Conservation (phyloP, 805 yeast genomes). For the Starmerella stellata region DNA sequence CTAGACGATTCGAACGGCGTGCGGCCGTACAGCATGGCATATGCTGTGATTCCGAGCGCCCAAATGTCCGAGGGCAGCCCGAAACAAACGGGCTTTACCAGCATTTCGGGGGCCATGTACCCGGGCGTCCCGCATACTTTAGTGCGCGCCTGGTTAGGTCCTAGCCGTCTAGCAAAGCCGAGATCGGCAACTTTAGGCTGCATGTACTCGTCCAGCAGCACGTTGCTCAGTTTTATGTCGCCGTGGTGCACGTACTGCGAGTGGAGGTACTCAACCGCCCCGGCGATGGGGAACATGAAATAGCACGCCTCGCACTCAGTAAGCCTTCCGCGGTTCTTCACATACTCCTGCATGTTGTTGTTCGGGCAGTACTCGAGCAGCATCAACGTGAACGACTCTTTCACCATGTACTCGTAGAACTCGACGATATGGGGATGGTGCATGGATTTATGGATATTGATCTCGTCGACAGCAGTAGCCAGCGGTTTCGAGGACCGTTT, state of each 20-base stretch:
- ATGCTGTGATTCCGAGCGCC: slow-evolving; percentile 96
- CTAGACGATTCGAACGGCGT: slow-evolving; percentile 94
- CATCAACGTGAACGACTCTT: slow-evolving; percentile 76
- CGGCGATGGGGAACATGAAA: slow-evolving; percentile 74
- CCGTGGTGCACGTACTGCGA: slow-evolving; percentile 80
- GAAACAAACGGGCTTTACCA: slow-evolving; percentile 49
- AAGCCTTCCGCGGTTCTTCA: slow-evolving; percentile 58
- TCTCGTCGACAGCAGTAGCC: slow-evolving; percentile 30
- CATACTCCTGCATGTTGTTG: slow-evolving; percentile 77
- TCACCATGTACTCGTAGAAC: slow-evolving; percentile 87
- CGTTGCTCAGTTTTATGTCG: slow-evolving; percentile 84
- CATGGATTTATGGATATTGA: slow-evolving; percentile 77
- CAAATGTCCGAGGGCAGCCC: slow-evolving; percentile 89
- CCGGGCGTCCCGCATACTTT: slow-evolving; percentile 96
- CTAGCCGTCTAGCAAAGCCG: slow-evolving; percentile 79
- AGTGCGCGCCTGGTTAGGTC: slow-evolving; percentile 52
- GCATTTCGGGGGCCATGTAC: slow-evolving; percentile 93
- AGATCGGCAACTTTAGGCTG: slow-evolving; percentile 89
- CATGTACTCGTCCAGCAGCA: slow-evolving; percentile 82
- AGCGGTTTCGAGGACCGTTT: neutral
- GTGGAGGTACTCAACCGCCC: slow-evolving; percentile 83
- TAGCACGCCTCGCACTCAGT: slow-evolving; percentile 82
- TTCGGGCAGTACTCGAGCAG: slow-evolving; percentile 84
- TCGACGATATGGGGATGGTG: slow-evolving; percentile 75
- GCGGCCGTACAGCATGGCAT: slow-evolving; percentile 72